Conservation (phyloP, 352 stramenopile species). For the Phytophthora palmivora region DNA sequence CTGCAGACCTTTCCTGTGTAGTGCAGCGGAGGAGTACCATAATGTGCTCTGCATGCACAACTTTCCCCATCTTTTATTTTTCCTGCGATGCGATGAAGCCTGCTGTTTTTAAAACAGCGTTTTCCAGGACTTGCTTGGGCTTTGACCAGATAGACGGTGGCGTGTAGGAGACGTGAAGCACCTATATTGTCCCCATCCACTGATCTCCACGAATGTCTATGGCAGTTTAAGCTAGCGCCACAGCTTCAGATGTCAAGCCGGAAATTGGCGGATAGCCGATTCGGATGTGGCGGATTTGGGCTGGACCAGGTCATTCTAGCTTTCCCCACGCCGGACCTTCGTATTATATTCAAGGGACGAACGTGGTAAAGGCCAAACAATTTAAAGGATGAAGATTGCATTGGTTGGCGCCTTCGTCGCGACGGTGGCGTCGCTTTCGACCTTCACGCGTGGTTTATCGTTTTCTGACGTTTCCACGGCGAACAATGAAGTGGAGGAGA, state of each 20-base stretch:
- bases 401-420: constrained; percentile 14
- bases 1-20: too few species aligned
- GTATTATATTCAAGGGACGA: background rate
- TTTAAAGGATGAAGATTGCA: constrained; percentile 30
- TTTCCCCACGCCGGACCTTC: constrained; percentile 15
- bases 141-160: constrained; percentile 30
- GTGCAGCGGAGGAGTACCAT: too few species aligned
- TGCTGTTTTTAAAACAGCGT: too few species aligned
- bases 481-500: background rate
- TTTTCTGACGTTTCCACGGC: constrained; percentile 22
- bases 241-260: too few species aligned
- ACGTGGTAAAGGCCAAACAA: background rate
- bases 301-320: constrained; percentile 23
- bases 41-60: too few species aligned
- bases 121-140: constrained; percentile 13
- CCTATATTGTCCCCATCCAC: constrained; percentile 9
- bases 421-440: constrained; percentile 15
- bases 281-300: constrained; percentile 18
- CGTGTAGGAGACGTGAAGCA: background rate
- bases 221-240: constrained; percentile 17
- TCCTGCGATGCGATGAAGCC: constrained; percentile 31
- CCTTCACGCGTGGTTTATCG: constrained; percentile 21
- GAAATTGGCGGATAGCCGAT: constrained; percentile 20
- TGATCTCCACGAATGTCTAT: constrained; percentile 30
- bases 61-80: constrained; percentile 24